Conservation (phyloP, 495 filamentous ascomycete species). For the Sabuloglossum arenarium region DNA sequence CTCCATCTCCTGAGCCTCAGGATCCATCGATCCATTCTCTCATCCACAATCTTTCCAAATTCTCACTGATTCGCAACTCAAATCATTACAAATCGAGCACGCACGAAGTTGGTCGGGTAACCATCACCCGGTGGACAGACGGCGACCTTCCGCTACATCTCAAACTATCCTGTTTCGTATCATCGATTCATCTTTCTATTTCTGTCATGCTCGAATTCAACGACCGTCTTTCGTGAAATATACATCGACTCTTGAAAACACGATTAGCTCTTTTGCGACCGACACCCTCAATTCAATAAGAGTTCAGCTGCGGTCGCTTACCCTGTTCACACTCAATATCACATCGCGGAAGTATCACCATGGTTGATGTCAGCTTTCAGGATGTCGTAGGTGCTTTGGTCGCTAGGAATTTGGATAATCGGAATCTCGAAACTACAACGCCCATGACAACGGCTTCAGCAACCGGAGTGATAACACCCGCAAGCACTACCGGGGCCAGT, state of each 20-base stretch:
- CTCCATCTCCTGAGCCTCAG: not conserved
- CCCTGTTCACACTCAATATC: too few species aligned
- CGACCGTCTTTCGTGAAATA: not conserved
- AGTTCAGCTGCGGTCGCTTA: not conserved
- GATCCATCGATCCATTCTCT: not conserved
- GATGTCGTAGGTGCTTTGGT: not conserved
- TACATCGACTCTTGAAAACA: not conserved
- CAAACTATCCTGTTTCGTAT: not conserved
- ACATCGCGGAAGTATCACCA: too few species aligned
- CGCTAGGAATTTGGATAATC: not conserved
- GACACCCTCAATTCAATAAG: not conserved
- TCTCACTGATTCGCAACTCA: not conserved
- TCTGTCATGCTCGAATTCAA: not conserved
- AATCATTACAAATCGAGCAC: not conserved
- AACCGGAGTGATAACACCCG: not conserved
- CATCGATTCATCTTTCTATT: not conserved
- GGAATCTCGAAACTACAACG: not conserved
- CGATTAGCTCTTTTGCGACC: not conserved
- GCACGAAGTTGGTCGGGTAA: not conserved
- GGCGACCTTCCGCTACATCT: not conserved
- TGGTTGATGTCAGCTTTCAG: too few species aligned
- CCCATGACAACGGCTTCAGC: not conserved
- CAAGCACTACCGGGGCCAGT: slow-evolving; percentile 7
- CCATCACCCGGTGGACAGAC: too few species aligned
- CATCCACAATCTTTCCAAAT: not conserved